Conservation (phyloP, 2,329 filamentous ascomycete genomes). For the Aphanocladium album region DNA sequence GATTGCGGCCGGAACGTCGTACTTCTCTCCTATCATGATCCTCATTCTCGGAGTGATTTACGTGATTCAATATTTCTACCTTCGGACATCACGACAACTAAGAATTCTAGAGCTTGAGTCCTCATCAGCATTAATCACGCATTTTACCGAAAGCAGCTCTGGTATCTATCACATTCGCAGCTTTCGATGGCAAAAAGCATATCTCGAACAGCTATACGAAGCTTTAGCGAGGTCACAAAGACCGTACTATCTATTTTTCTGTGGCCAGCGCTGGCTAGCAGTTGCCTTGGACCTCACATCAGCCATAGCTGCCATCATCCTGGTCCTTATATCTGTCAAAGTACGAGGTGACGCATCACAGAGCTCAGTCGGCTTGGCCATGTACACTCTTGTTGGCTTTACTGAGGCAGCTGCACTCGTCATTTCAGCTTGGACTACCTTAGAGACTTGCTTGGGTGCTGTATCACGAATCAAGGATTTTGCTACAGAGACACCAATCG, state of each 20-base stretch:
- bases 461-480: background rate
- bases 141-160: background rate
- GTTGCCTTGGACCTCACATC: slow-evolving; percentile 15
- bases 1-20: slow-evolving; percentile 38
- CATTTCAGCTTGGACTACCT: background rate
- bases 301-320: slow-evolving; percentile 19
- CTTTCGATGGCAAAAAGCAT: slow-evolving; percentile 17
- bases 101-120: background rate
- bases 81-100: background rate
- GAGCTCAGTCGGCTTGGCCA: background rate
- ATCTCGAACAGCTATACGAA: slow-evolving; percentile 33
- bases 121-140: background rate
- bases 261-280: slow-evolving; percentile 7
- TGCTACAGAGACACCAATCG: background rate
- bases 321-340: background rate
- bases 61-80: slow-evolving; percentile 17
- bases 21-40: slow-evolving; percentile 39
- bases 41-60: slow-evolving; percentile 17
- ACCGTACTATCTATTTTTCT: background rate
- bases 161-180: background rate
- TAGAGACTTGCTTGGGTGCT: background rate
- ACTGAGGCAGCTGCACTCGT: background rate
- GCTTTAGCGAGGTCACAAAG: background rate
- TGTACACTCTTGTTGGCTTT: background rate
- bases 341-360: background rate